Percentiles rank a stretch among this genome's conserved stretches.
These are phyloP conservation scores for Bruguiera sexangula DNA, from an alignment of 345 rosid genomes.

Conservation along the genomic window DNA sequence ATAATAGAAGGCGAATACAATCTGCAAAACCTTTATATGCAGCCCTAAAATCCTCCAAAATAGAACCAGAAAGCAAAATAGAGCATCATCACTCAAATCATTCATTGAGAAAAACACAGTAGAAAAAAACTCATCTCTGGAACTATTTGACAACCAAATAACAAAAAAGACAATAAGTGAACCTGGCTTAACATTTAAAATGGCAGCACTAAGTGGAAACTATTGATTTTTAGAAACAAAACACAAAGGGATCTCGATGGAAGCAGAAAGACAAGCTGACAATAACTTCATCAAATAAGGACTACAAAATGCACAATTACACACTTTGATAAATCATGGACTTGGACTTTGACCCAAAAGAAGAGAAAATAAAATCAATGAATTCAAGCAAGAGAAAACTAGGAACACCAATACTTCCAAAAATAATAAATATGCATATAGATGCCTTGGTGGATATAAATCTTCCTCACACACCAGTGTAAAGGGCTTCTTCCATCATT, in stretches of 20 bases:
- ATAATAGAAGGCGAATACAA: slow-evolving; percentile 86
- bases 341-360: too few species aligned
- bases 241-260: too few species aligned
- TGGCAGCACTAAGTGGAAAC: not conserved
- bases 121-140: too few species aligned
- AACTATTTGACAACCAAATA: too few species aligned
- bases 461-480: slow-evolving; percentile 65
- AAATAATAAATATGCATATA: not conserved
- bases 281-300: too few species aligned
- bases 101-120: not conserved
- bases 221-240: too few species aligned
- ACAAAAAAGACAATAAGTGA: not conserved
- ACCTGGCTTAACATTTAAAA: not conserved
- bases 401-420: not conserved
- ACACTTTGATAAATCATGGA: not conserved
- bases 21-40: slow-evolving; percentile 99
- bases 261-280: too few species aligned
- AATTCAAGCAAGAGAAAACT: not conserved
- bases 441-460: not conserved
- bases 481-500: slow-evolving; percentile 95
- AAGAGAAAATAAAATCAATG: not conserved
- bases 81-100: slow-evolving; percentile 12
- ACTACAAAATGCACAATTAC: not conserved
- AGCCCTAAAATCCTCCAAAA: slow-evolving; percentile 73
- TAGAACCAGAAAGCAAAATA: slow-evolving; percentile 20